These are phyloP conservation scores for Didymella arachidicola DNA, from an alignment of 2,329 filamentous ascomycete species.

Conservation along the genomic window DNA sequence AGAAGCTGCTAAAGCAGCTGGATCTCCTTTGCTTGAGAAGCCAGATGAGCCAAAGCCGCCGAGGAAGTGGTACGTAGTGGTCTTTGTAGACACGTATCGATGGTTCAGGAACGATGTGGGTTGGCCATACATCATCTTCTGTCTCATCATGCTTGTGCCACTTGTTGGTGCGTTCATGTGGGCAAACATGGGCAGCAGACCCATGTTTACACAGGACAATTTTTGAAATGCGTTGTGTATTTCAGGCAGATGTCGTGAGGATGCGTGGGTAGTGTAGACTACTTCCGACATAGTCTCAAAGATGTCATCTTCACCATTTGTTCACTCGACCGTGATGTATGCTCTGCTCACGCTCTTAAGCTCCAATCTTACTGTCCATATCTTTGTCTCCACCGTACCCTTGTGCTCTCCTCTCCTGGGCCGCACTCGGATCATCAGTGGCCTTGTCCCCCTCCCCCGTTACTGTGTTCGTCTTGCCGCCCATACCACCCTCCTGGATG, in stretches of 20 bases:
- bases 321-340: not conserved
- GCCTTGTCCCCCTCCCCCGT: constrained; percentile 49
- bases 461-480: constrained; percentile 58
- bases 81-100: not conserved
- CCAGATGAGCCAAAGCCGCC: not conserved
- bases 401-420: constrained; percentile 58
- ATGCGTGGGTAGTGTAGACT: not conserved
- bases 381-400: constrained; percentile 61
- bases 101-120: not conserved
- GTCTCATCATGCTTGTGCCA: not conserved
- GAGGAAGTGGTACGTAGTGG: not conserved
- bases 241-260: not conserved
- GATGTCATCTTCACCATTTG: not conserved
- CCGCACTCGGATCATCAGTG: constrained; percentile 50
- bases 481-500: constrained; percentile 64
- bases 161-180: not conserved
- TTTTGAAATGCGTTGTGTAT: not conserved
- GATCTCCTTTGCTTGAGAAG: not conserved
- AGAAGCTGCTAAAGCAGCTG: not conserved
- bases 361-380: constrained; percentile 59
- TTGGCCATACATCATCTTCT: not conserved
- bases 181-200: not conserved
- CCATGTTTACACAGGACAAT: not conserved
- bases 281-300: not conserved
- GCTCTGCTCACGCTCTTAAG: not conserved